phyloP scores from a whole-genome alignment of 1,284 basidiomycete species.

The Wolfiporia cocos region DNA sequence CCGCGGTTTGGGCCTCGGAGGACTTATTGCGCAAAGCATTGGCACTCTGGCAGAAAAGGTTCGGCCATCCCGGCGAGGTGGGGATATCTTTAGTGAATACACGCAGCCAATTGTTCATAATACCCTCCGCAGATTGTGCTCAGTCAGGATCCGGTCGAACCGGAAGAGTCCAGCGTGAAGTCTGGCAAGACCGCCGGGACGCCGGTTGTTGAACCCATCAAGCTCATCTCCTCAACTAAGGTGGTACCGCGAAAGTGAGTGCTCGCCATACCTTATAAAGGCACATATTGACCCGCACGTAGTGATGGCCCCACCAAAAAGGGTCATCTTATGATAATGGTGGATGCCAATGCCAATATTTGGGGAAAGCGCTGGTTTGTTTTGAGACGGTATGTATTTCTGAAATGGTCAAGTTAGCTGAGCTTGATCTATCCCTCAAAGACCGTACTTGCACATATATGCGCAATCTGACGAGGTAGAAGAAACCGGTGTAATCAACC shows the following conservation, averaged over 20 bases:
- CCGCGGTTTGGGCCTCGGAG: slow-evolving; percentile 57
- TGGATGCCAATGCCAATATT: slow-evolving; percentile 69
- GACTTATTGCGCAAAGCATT: slow-evolving; percentile 61
- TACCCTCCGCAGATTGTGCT: slow-evolving; percentile 58
- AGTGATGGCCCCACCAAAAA: slow-evolving; percentile 84
- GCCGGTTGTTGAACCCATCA: slow-evolving; percentile 46
- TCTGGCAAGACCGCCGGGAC: slow-evolving; percentile 36
- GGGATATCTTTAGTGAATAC: slow-evolving; percentile 15
- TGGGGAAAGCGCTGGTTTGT: slow-evolving; percentile 90
- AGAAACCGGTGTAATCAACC: slow-evolving; percentile 81
- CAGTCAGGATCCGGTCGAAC: slow-evolving; percentile 59
- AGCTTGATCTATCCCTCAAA: slow-evolving; percentile 22
- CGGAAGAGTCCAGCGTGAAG: slow-evolving; percentile 37
- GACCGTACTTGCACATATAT: slow-evolving; percentile 90
- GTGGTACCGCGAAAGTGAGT: slow-evolving; percentile 66
- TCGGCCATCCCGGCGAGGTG: slow-evolving; percentile 74
- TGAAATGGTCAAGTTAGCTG: not conserved
- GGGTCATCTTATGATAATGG: slow-evolving; percentile 75
- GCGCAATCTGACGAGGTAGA: slow-evolving; percentile 75
- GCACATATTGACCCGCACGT: slow-evolving; percentile 3
- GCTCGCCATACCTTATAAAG: slow-evolving; percentile 1
- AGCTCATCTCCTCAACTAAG: slow-evolving; percentile 67
- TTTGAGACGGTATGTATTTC: slow-evolving; percentile 61
- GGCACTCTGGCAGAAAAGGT: slow-evolving; percentile 76
- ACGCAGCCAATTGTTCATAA: not conserved